Base-by-base conservation (phyloP, 164 flowering plant genomes). In the Paratinospora sagittata region DNA sequence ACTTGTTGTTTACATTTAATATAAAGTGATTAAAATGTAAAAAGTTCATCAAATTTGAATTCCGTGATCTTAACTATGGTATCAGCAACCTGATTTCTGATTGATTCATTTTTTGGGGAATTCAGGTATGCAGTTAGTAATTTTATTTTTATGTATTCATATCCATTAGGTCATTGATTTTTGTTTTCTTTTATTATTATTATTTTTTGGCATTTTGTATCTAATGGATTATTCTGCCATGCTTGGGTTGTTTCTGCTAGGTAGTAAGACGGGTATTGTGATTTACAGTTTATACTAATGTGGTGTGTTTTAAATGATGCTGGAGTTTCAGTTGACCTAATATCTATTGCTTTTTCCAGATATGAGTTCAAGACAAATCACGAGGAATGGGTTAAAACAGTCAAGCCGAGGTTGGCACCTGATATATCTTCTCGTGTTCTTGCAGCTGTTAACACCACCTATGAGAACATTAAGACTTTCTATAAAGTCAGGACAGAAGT, bases 341-440 rank as follows among this genome's bases (percentile, higher is more conserved):
- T 47, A 11, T 65, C 37, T 72, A 6, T 68, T n/a, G 55, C 33
- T 66, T 43, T 65, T 80, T 83, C 55, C 91, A 95, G 99, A 77
- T 83, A 83, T 80, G 99, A 95, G 72, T 95, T 95, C 86, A 90
- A 86, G 81, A 83, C 95, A 81, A 95, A 90, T 79, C 86, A 95
- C 80, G 96, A 82, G 80, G 98, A 91, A 66, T 92, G 99, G 98
- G 66, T 92, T 74, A 82, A 76, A 78, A 82, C 89, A 73, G 85
- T 80, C 70, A 91, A 89, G 82, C 94, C 96, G 69, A 91, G 71
- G 78, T 73, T 93, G 70, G 87, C 87, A 52, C 72, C 87, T 82
- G 84, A 84, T 80, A 80, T 85, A 62, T 87, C 90, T 76, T 79
- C 79, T 70, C 83, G 73, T 78, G 88, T 91, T 78, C 82, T 63